Evolutionary conservation across 1,139 yeast species (phyloP).

Genomic region (Starmera stellimalicola): DNA sequence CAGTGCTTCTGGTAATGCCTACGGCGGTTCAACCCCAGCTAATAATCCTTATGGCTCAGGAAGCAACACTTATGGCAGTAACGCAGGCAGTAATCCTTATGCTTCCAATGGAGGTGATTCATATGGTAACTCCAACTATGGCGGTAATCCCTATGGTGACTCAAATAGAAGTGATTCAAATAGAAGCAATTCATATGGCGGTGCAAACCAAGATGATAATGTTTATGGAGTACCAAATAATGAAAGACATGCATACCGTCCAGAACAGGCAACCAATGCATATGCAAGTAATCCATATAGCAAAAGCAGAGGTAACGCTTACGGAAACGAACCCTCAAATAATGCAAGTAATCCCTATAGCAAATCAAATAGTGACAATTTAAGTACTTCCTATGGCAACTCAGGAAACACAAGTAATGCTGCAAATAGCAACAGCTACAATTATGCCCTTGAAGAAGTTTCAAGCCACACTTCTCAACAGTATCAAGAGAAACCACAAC

Average conservation of each 20-base stretch:
- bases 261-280: background rate
- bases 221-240: background rate
- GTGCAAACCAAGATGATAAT: background rate
- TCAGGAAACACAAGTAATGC: too few relatives aligned
- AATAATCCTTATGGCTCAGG: background rate
- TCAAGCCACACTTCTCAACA: too few relatives aligned
- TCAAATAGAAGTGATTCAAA: background rate
- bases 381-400: too few relatives aligned
- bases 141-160: background rate
- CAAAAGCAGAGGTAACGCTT: too few relatives aligned
- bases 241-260: too few relatives aligned
- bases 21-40: background rate
- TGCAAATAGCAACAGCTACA: too few relatives aligned
- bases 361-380: too few relatives aligned
- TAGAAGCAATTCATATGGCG: background rate
- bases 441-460: too few relatives aligned
- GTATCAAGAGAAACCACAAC: too few relatives aligned
- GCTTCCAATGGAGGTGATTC: background rate
- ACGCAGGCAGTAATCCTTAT: too few relatives aligned
- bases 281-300: background rate
- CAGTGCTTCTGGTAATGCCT: background rate
- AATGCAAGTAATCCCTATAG: too few relatives aligned
- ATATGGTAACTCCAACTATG: background rate
- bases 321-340: too few relatives aligned
- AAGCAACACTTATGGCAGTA: background rate